Percentiles rank a stretch among this genome's conserved stretches.
phyloP scores from a whole-genome alignment of 2,329 filamentous ascomycete species.

The Aspergillus udagawae region DNA sequence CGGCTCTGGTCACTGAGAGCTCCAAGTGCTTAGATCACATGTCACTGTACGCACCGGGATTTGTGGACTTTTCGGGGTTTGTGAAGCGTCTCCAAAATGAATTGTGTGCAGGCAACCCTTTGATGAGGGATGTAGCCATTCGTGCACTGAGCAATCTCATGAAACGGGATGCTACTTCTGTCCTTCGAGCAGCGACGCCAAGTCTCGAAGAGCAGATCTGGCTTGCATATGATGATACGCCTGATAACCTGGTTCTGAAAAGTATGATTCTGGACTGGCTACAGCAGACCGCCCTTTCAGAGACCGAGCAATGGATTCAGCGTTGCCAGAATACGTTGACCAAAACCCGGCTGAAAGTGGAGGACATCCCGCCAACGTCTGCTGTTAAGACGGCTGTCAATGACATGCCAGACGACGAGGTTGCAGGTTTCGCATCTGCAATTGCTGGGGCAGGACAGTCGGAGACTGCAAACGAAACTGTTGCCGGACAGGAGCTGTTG shows the following conservation, averaged over 20 bases:
- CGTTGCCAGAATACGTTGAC: constrained; percentile 85
- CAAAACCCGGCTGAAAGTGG: constrained; percentile 70
- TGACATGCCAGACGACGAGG: constrained; percentile 94
- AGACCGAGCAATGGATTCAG: constrained; percentile 82
- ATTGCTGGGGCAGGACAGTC: constrained; percentile 58
- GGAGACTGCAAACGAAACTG: constrained; percentile 47
- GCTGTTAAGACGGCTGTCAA: constrained; percentile 48
- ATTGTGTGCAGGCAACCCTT: constrained; percentile 63
- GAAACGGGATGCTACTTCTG: constrained; percentile 82
- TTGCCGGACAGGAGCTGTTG: constrained; percentile 74
- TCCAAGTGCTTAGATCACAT: constrained; percentile 85
- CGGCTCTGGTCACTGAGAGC: constrained; percentile 69
- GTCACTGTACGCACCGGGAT: constrained; percentile 82
- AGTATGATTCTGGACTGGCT: constrained; percentile 93
- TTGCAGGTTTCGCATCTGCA: constrained; percentile 86
- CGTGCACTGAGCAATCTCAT: constrained; percentile 91
- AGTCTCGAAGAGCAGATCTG: constrained; percentile 89
- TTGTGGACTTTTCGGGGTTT: constrained; percentile 80
- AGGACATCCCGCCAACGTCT: constrained; percentile 43
- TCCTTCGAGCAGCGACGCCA: constrained; percentile 68
- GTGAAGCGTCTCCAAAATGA: constrained; percentile 77
- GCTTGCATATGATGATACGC: constrained; percentile 76
- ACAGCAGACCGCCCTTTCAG: constrained; percentile 75
- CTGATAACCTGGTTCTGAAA: constrained; percentile 72
- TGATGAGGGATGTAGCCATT: constrained; percentile 74